Base-by-base conservation (phyloP, 1,139 yeast genomes). In the Pneumocystis murina region DNA sequence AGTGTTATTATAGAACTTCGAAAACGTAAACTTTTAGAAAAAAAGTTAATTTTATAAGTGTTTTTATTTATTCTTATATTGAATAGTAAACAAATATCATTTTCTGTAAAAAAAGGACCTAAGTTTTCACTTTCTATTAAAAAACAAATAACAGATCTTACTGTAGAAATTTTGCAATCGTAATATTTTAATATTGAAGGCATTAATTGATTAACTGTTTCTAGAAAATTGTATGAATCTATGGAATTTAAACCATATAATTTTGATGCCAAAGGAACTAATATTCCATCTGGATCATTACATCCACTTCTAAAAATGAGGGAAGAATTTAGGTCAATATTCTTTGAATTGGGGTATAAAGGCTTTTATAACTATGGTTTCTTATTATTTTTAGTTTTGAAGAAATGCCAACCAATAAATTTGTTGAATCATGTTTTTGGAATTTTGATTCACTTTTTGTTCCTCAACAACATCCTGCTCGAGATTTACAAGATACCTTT, bases 391-490 rank as follows among this genome's bases (percentile, higher is more conserved):
- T 1, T 38, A 58, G 60, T 12, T 92, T 92, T 84, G 84, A 92
- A 41, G 99, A 92, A 79, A 92, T 92, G 99, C 97, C 98, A 67
- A 86, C 98, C 28, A 91, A 91, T 75, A 96, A 91, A 76, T 92
- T 90, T 74, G 98, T 94, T 64, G 99, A 92, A 74, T 82, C 95
- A 36, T 97, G 98, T 12, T 92, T 94, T 84, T 92, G 99, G 99
- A 92, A 94, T 77, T 92, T 92, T 73, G 99, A 92, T 75, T 83
- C 98, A 3, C 81, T 92, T 71, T 92, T 79, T 72, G 99, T 92
- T 64, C 99, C 99, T 65, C 99, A 92, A 79, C 97, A 92, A 78
- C 99, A 92, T 78, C 98, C 99, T 40, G 99, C 99, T 61, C 87
- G 99, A 80, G 99, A 92, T 75, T 81, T 92, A 74, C 99, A 92